phyloP scores from a whole-genome alignment of 441 rosid species.

The Populus trichocarpa region DNA sequence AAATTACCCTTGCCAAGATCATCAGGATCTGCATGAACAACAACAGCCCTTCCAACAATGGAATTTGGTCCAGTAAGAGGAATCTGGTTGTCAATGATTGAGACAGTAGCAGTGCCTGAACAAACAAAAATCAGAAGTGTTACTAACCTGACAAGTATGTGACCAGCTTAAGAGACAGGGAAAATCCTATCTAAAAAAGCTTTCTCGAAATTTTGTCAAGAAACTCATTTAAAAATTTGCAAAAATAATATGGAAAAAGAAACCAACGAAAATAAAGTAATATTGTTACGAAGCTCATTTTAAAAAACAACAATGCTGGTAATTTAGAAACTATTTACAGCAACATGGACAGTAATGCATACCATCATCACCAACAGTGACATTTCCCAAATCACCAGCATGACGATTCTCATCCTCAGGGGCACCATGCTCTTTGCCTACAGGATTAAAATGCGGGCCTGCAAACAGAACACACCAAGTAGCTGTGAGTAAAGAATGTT shows the following conservation, averaged over 20 bases:
- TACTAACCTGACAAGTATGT: neutral
- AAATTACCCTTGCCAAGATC: constrained; percentile 89
- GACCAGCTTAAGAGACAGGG: neutral
- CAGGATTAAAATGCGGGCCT: constrained; percentile 97
- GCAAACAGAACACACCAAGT: constrained; percentile 16
- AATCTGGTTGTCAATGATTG: constrained; percentile 69
- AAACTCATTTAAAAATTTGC: neutral
- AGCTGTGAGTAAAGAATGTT: neutral
- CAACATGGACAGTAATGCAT: constrained; percentile 11
- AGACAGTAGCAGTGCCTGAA: constrained; percentile 66
- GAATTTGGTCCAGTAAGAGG: constrained; percentile 79
- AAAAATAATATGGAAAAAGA: neutral
- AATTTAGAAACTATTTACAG: neutral
- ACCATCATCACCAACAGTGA: constrained; percentile 82
- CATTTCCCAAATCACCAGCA: constrained; percentile 96
- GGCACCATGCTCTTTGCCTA: constrained; percentile 83
- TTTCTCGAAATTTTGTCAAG: neutral
- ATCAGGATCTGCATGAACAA: constrained; percentile 90
- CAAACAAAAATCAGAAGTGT: neutral
- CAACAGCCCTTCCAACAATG: constrained; percentile 90
- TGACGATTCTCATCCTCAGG: constrained; percentile 81
- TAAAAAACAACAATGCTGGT: neutral
- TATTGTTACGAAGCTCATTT: neutral
- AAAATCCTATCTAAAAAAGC: neutral
- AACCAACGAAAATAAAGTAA: neutral